Percentiles rank a stretch among this genome's conserved stretches.
These are phyloP conservation scores for Omphalotus guepiniiformis DNA, from an alignment of 768 basidiomycete species.

Conservation along the genomic window DNA sequence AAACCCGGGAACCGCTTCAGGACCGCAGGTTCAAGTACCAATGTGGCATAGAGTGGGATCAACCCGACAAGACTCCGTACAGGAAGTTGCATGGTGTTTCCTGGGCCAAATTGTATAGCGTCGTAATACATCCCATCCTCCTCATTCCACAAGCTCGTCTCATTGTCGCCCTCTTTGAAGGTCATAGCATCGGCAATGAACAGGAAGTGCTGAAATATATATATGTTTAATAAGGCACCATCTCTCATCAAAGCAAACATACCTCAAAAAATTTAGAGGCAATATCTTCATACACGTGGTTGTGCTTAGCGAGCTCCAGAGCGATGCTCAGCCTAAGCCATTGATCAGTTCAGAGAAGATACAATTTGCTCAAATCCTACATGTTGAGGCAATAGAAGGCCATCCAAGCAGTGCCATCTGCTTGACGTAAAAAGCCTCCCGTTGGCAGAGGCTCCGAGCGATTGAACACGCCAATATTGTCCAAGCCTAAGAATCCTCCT, in stretches of 20 bases:
- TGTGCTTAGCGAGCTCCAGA: constrained; percentile 95
- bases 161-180: constrained; percentile 71
- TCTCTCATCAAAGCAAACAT: constrained; percentile 4
- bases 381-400: constrained; percentile 98
- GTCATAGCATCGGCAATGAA: constrained; percentile 99
- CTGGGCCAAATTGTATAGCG: constrained; percentile 83
- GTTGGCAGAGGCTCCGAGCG: constrained; percentile 95
- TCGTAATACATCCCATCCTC: constrained; percentile 99
- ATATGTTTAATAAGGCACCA: neutral
- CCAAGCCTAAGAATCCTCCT: constrained; percentile 95
- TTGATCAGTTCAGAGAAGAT: constrained; percentile 3
- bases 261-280: constrained; percentile 97
- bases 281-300: constrained; percentile 96
- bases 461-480: constrained; percentile 98
- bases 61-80: constrained; percentile 95
- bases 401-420: constrained; percentile 99
- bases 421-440: constrained; percentile 90
- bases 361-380: constrained; percentile 37
- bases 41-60: constrained; percentile 92
- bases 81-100: constrained; percentile 84
- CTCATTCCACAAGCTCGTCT: constrained; percentile 90
- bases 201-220: constrained; percentile 77
- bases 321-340: constrained; percentile 86
- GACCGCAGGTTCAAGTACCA: constrained; percentile 86
- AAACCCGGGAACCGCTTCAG: constrained; percentile 95